A percentile compares a stretch with the other conserved stretches of the same genome.
Evolutionary conservation across 352 stramenopile genomes (phyloP).

Genomic region (Globisporangium camurandrum): DNA sequence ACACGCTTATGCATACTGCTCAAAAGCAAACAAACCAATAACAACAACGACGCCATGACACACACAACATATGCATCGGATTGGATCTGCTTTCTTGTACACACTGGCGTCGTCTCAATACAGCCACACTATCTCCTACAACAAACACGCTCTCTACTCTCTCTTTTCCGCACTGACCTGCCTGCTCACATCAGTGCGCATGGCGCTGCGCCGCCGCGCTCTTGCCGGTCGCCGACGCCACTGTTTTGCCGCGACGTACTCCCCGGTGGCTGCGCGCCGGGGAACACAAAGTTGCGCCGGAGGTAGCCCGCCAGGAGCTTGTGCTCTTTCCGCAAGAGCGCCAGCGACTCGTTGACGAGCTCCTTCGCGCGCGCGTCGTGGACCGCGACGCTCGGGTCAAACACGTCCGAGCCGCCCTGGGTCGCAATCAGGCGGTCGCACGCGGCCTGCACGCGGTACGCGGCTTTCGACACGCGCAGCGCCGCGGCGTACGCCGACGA

Average conservation of each 20-base stretch:
- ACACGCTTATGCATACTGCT: no score
- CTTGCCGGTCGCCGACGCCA: conserved; percentile 9
- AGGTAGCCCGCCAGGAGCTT: conserved; percentile 62
- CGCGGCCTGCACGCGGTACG: conserved; percentile 72
- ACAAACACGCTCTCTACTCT: no score
- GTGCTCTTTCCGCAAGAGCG: conserved; percentile 54
- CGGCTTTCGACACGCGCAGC: conserved; percentile 67
- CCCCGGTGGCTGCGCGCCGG: conserved; percentile 8
- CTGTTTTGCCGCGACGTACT: conserved; percentile 7
- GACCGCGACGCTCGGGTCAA: conserved; percentile 12
- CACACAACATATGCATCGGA: no score
- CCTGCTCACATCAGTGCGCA: conserved; percentile 13
- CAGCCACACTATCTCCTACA: no score
- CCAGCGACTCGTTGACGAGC: conserved; percentile 31
- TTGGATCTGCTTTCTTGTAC: no score
- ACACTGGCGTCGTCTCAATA: no score
- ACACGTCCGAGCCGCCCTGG: conserved; percentile 18
- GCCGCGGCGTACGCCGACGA: conserved; percentile 75
- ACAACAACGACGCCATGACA: no score
- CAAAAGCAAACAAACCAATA: no score
- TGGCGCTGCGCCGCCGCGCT: conserved; percentile 5
- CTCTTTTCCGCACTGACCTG: no score
- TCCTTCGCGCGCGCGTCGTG: conserved; percentile 20
- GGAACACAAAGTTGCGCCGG: conserved; percentile 76
- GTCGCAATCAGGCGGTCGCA: conserved; percentile 55